phyloP scores from a whole-genome alignment of 352 stramenopile species.

The Salisapilia sapeloensis region DNA sequence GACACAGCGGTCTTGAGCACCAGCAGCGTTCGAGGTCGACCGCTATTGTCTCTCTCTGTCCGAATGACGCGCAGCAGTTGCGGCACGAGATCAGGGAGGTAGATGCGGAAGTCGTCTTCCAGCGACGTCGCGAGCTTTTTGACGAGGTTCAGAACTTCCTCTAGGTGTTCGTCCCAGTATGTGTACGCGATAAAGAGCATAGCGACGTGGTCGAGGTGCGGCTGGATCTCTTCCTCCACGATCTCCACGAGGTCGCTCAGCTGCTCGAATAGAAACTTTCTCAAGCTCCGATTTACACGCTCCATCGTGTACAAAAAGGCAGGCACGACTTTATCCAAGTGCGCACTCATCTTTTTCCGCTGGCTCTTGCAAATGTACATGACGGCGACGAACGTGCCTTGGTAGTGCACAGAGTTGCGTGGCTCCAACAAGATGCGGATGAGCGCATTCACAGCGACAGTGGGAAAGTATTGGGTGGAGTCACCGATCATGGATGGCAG shows the following conservation, averaged over 20 bases:
- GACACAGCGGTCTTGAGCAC: slow-evolving; percentile 69
- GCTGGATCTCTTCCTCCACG: slow-evolving; percentile 92
- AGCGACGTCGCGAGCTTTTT: slow-evolving; percentile 83
- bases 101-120: slow-evolving; percentile 77
- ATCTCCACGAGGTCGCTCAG: slow-evolving; percentile 93
- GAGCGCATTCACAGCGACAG: slow-evolving; percentile 91
- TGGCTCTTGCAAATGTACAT: slow-evolving; percentile 98
- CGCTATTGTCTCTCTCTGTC: slow-evolving; percentile 46
- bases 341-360: slow-evolving; percentile 86
- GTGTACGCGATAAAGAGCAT: slow-evolving; percentile 70
- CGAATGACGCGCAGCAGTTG: slow-evolving; percentile 79
- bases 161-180: slow-evolving; percentile 87
- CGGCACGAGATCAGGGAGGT: slow-evolving; percentile 76
- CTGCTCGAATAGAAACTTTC: slow-evolving; percentile 94
- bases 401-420: slow-evolving; percentile 92
- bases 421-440: slow-evolving; percentile 96
- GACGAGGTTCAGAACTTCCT: slow-evolving; percentile 94
- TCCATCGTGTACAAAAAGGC: slow-evolving; percentile 92
- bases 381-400: slow-evolving; percentile 94
- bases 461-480: slow-evolving; percentile 92
- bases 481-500: slow-evolving; percentile 71
- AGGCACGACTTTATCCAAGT: slow-evolving; percentile 94
- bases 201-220: slow-evolving; percentile 66
- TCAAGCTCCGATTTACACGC: slow-evolving; percentile 63
- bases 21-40: slow-evolving; percentile 50